Percentiles rank a stretch among this genome's conserved stretches.
Conservation (phyloP, 2,329 filamentous ascomycete species). For the Aspergillus aculeatinus region DNA sequence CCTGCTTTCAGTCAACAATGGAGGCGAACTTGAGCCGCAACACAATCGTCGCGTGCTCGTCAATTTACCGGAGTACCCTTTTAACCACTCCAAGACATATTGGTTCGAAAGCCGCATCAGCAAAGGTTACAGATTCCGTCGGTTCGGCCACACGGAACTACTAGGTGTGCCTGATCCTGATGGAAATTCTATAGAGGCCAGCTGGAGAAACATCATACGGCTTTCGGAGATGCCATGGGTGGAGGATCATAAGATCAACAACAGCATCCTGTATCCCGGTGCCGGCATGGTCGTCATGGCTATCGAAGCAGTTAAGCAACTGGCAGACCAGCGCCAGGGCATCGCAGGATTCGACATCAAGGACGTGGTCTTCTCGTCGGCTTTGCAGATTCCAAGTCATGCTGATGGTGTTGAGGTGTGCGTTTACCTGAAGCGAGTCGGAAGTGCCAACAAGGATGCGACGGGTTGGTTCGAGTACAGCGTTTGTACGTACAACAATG, state of each 20-base stretch:
- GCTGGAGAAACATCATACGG: conserved; percentile 48
- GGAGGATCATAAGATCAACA: conserved; percentile 40
- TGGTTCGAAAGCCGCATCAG: conserved; percentile 10
- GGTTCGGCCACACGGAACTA: conserved; percentile 10
- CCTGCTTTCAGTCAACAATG: background rate
- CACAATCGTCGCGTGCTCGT: conserved; percentile 1
- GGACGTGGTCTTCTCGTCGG: conserved; percentile 3
- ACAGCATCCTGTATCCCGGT: conserved; percentile 18
- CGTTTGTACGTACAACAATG: conserved; percentile 4
- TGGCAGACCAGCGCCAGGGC: conserved; percentile 6
- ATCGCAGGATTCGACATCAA: conserved; percentile 5
- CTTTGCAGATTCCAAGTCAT: conserved; percentile 2
- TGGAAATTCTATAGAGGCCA: conserved; percentile 23
- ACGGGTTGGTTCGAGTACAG: conserved; percentile 9
- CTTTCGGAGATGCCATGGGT: conserved; percentile 42
- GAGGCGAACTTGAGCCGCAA: background rate
- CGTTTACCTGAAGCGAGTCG: background rate
- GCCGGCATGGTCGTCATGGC: conserved; percentile 21
- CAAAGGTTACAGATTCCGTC: conserved; percentile 5
- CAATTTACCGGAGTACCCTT: conserved; percentile 17
- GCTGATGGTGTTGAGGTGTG: conserved; percentile 1
- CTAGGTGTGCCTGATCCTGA: conserved; percentile 17
- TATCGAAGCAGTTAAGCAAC: conserved; percentile 16
- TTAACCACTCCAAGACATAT: conserved; percentile 13
- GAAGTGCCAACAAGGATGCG: background rate